Conservation (phyloP, 1,139 yeast genomes). For the Casaregolazyma lundiana region DNA sequence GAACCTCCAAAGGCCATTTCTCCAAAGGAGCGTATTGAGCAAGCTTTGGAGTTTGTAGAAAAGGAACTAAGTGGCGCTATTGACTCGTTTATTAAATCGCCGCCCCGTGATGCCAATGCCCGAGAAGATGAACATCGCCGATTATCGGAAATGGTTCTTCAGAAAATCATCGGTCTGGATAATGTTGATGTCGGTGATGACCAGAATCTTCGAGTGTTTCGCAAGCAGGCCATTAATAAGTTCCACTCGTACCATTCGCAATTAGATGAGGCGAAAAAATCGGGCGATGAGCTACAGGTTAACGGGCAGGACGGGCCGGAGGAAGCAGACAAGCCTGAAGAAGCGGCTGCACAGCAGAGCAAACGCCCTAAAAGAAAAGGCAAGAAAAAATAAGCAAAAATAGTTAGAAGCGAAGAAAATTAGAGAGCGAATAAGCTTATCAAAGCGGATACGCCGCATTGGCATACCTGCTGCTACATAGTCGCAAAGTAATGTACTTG, state of each 20-base stretch:
- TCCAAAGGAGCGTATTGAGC: conserved; percentile 30
- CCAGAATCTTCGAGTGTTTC: conserved; percentile 33
- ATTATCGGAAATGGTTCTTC: conserved; percentile 36
- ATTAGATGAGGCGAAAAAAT: conserved; percentile 24
- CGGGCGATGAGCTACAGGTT: conserved; percentile 3
- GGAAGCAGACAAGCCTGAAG: not conserved
- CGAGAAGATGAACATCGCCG: conserved; percentile 34
- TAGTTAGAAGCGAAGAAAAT: not conserved
- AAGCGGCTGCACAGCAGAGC: not conserved
- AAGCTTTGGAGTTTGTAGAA: conserved; percentile 26
- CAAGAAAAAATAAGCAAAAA: not conserved
- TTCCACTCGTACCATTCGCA: conserved; percentile 34
- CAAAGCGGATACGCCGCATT: no score
- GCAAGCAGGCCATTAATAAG: conserved; percentile 37
- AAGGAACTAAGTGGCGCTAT: conserved; percentile 32
- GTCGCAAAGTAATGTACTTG: not conserved
- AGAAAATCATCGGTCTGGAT: conserved; percentile 37
- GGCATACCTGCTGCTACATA: no score
- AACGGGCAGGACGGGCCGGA: not conserved
- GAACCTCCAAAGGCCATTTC: conserved; percentile 24
- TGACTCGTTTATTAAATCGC: conserved; percentile 25
- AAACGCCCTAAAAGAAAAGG: not conserved
- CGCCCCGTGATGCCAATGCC: conserved; percentile 27
- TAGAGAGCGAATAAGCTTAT: no score
- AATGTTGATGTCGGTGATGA: conserved; percentile 36